These are phyloP conservation scores for Rhipidocladum racemiflorum DNA, from an alignment of 176 grass and related monocot genomes.

Conservation along the genomic window DNA sequence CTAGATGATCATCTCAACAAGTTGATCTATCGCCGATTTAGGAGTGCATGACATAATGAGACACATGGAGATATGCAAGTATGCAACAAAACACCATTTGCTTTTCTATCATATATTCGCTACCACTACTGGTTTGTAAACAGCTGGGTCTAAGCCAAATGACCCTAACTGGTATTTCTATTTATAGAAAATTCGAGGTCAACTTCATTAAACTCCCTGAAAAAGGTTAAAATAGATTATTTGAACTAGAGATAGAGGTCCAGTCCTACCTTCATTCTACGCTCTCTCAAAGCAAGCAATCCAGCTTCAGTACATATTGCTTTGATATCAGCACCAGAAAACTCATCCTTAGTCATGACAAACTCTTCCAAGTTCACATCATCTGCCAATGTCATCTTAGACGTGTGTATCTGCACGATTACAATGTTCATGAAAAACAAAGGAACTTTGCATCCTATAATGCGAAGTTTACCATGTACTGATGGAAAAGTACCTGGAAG, in stretches of 20 bases:
- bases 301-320: conserved; percentile 89
- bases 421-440: conserved; percentile 12
- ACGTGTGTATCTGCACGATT: conserved; percentile 64
- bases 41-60: not conserved
- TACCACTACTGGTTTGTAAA: not conserved
- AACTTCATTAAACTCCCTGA: not conserved
- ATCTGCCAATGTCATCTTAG: conserved; percentile 84
- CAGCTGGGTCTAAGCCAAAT: not conserved
- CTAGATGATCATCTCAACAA: not conserved
- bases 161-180: not conserved
- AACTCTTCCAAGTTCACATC: conserved; percentile 93
- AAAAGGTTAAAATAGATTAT: not conserved
- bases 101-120: not conserved
- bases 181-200: not conserved
- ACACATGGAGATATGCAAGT: not conserved
- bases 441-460: not conserved
- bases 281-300: conserved; percentile 79
- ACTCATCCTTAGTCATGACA: conserved; percentile 87
- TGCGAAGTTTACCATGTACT: conserved; percentile 7
- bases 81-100: not conserved
- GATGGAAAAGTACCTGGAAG: conserved; percentile 47
- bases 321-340: conserved; percentile 84
- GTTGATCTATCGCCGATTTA: not conserved
- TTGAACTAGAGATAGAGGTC: not conserved
- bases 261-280: conserved; percentile 69